A percentile compares a stretch with the other conserved stretches of the same genome.
These are phyloP conservation scores for Ceratobasidium sp. DNA, from an alignment of 1,284 basidiomycete species.

Conservation along the genomic window DNA sequence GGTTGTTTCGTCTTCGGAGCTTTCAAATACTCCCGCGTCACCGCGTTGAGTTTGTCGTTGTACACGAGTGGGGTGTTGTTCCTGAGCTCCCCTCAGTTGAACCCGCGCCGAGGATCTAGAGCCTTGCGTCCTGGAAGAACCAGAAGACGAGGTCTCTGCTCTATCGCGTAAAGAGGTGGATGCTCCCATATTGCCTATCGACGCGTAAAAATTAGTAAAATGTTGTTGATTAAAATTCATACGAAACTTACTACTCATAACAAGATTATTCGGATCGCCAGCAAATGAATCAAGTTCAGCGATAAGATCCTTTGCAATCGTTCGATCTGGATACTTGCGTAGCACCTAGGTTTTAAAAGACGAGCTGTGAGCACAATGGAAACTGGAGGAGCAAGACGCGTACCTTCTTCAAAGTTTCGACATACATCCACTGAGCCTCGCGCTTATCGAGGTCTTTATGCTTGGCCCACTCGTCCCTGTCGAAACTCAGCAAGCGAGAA, in stretches of 20 bases:
- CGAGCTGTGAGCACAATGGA: not conserved
- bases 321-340: slow-evolving; percentile 86
- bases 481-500: slow-evolving; percentile 43
- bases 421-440: slow-evolving; percentile 92
- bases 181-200: slow-evolving; percentile 31
- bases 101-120: slow-evolving; percentile 20
- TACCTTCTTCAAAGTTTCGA: slow-evolving; percentile 89
- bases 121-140: slow-evolving; percentile 30
- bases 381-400: slow-evolving; percentile 46
- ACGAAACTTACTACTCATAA: slow-evolving; percentile 73
- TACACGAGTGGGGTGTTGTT: slow-evolving; percentile 10
- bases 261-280: slow-evolving; percentile 76
- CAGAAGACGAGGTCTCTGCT: slow-evolving; percentile 41
- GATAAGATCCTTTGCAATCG: slow-evolving; percentile 80
- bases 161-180: slow-evolving; percentile 34
- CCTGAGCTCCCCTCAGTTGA: not conserved
- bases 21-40: slow-evolving; percentile 25
- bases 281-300: slow-evolving; percentile 87
- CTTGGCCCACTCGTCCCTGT: slow-evolving; percentile 95
- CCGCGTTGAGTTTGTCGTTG: slow-evolving; percentile 27
- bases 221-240: not conserved
- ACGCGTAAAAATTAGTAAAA: too few relatives aligned
- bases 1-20: slow-evolving; percentile 28
- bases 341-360: slow-evolving; percentile 70
- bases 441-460: slow-evolving; percentile 83